Evolutionary conservation across 2,329 filamentous ascomycete genomes (phyloP).

Genomic region (Colletotrichum melonis): DNA sequence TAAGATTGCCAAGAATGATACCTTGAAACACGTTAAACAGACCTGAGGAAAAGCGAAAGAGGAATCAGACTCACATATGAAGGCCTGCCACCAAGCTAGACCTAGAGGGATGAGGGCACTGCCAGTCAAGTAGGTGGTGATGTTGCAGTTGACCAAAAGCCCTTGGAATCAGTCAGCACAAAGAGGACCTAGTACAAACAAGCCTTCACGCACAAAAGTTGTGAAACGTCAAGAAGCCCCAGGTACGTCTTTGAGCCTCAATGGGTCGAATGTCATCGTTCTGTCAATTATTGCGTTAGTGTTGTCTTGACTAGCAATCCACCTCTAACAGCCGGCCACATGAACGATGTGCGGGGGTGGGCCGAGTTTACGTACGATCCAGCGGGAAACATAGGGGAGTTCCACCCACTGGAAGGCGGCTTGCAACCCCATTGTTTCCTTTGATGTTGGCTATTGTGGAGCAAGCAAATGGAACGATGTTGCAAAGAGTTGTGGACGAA

Average conservation of each 20-base stretch:
- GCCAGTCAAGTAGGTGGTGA: slow-evolving; percentile 53
- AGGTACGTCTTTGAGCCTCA: slow-evolving; percentile 54
- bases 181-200: not conserved
- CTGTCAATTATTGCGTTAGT: slow-evolving; percentile 36
- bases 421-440: slow-evolving; percentile 39
- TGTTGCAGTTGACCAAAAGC: slow-evolving; percentile 60
- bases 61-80: slow-evolving; percentile 46
- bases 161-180: slow-evolving; percentile 41
- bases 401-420: slow-evolving; percentile 40
- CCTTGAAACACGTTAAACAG: slow-evolving; percentile 34
- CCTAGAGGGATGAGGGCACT: slow-evolving; percentile 54
- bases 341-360: slow-evolving; percentile 2
- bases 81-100: slow-evolving; percentile 55
- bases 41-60: not conserved
- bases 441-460: not conserved
- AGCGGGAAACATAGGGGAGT: slow-evolving; percentile 46
- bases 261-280: slow-evolving; percentile 64
- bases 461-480: not conserved
- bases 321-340: not conserved
- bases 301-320: slow-evolving; percentile 3
- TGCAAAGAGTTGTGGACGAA: too few relatives aligned
- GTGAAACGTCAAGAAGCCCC: slow-evolving; percentile 54
- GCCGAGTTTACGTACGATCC: slow-evolving; percentile 42
- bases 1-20: slow-evolving; percentile 50
- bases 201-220: slow-evolving; percentile 50